Evolutionary conservation across 768 basidiomycete genomes (phyloP).

Genomic region (Hebeloma cylindrosporum): DNA sequence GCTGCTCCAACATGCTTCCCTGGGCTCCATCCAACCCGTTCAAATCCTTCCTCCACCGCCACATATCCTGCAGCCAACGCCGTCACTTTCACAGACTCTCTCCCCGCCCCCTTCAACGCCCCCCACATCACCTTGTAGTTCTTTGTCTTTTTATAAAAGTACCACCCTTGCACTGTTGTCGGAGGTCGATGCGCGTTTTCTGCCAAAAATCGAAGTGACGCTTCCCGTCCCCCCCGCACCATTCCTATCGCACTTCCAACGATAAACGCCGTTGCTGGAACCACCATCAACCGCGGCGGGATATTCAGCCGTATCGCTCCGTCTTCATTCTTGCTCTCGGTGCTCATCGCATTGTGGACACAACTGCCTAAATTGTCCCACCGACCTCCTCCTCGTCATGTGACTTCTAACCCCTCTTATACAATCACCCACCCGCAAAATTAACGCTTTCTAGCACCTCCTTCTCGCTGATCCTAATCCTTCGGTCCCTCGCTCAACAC

Average conservation of each 20-base stretch:
- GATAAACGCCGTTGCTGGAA: conserved; percentile 59
- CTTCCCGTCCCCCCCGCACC: conserved; percentile 66
- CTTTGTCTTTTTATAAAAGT: conserved; percentile 95
- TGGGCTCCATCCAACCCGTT: conserved; percentile 35
- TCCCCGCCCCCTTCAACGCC: conserved; percentile 65
- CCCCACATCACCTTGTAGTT: conserved; percentile 83
- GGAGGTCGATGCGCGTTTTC: conserved; percentile 91
- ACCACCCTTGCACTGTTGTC: conserved; percentile 87
- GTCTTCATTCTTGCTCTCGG: conserved; percentile 10
- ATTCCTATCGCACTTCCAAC: conserved; percentile 71
- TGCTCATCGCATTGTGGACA: conserved; percentile 18
- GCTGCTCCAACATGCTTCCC: conserved; percentile 62
- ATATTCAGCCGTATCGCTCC: conserved; percentile 39
- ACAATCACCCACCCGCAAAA: conserved; percentile 6
- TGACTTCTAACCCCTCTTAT: neutral
- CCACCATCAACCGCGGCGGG: conserved; percentile 57
- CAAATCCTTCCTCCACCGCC: conserved; percentile 42
- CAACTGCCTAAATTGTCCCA: conserved; percentile 1
- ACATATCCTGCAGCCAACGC: conserved; percentile 42
- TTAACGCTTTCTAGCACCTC: conserved; percentile 1
- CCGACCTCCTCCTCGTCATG: neutral
- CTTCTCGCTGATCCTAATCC: neutral
- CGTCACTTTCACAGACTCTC: conserved; percentile 52
- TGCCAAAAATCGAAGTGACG: conserved; percentile 82
- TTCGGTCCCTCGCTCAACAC: no score